These are phyloP conservation scores for Hibiscus syriacus DNA, from an alignment of 345 rosid species.

Conservation along the genomic window DNA sequence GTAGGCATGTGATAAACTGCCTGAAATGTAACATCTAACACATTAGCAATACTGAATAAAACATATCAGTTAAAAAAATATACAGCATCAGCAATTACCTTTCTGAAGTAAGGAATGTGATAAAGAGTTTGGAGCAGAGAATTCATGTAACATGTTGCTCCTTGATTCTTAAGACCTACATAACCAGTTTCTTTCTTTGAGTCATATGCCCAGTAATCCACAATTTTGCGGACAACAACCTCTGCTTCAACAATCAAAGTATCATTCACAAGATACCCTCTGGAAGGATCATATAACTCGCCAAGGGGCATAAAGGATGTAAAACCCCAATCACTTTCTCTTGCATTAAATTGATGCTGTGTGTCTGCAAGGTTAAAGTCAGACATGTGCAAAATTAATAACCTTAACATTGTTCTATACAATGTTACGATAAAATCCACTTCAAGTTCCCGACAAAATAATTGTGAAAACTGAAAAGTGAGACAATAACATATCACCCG, in stretches of 20 bases:
- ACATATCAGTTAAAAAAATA: slow-evolving; percentile 7
- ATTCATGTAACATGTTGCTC: slow-evolving; percentile 99
- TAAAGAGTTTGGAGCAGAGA: slow-evolving; percentile 84
- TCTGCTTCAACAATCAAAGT: slow-evolving; percentile 79
- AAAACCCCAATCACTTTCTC: slow-evolving; percentile 96
- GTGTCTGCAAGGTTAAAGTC: slow-evolving; percentile 52
- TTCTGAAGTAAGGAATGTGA: slow-evolving; percentile 93
- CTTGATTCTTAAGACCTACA: slow-evolving; percentile 98
- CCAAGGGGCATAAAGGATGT: slow-evolving; percentile 87
- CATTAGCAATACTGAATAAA: slow-evolving; percentile 4
- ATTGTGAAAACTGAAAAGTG: neutral
- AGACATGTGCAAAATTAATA: neutral
- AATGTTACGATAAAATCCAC: neutral
- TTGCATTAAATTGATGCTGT: slow-evolving; percentile 82
- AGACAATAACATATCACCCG: neutral
- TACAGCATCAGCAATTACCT: slow-evolving; percentile 36
- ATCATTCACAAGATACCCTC: slow-evolving; percentile 81
- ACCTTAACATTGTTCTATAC: neutral
- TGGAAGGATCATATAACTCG: slow-evolving; percentile 80
- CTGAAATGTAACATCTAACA: too few relatives aligned
- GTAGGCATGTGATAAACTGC: too few relatives aligned
- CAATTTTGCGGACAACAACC: slow-evolving; percentile 67
- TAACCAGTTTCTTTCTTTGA: slow-evolving; percentile 93
- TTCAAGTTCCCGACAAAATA: neutral
- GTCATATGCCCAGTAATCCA: slow-evolving; percentile 83